Evolutionary conservation across 495 filamentous ascomycete species (phyloP), one percentile per base, ranked within the genome.

Genomic region (Barbatosphaeria neglecta): DNA sequence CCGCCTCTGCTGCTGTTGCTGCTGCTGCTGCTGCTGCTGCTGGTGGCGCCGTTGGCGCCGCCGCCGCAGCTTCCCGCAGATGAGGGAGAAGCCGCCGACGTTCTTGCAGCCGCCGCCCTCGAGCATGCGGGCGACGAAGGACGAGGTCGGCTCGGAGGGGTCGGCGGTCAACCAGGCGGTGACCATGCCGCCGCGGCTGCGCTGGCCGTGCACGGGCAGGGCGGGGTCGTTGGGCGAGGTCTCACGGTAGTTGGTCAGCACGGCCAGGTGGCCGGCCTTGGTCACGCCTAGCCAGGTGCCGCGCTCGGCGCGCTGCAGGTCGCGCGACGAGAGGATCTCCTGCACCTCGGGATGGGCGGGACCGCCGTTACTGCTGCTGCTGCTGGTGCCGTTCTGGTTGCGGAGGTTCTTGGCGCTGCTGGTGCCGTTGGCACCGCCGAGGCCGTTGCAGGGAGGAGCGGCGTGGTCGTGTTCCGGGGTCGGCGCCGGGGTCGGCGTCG

Each of bases 261-360:
- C 81, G 11, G 93, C 90, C 41, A 99, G 66, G 49, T 86, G 86
- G 15, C 92, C 92, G 25, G 81, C 68, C 48, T 73, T 79, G 33
- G 88, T 96, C 50, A 99, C 75, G 23, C 89, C 92, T 46, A 97
- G 80, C 92, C 93, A 99, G 38, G 93, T 97, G 20, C 92, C 92
- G 43, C 67, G 67, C 50, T 77, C 73, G 43, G 60, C 63, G 17
- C 74, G 63, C 46, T 76, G 68, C 15, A 76, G 57, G 50, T 76
- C 73, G 44, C 66, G 60, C 42, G 73, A 62, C 23, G 69, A 75
- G 33, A 77, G 67, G 47, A 78, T 62, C 38, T 73, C 46, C 31
- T 35, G 31, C 31, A 5, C 9, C 9, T 13, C 8, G 13, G 27
- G 47, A 62, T 51, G 17, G 49, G 43, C 9, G 61, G 60, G n/a